Evolutionary conservation across 2,329 filamentous ascomycete species (phyloP), one percentile per base, ranked within the genome.

Genomic region (Phyllosticta ampelicida): DNA sequence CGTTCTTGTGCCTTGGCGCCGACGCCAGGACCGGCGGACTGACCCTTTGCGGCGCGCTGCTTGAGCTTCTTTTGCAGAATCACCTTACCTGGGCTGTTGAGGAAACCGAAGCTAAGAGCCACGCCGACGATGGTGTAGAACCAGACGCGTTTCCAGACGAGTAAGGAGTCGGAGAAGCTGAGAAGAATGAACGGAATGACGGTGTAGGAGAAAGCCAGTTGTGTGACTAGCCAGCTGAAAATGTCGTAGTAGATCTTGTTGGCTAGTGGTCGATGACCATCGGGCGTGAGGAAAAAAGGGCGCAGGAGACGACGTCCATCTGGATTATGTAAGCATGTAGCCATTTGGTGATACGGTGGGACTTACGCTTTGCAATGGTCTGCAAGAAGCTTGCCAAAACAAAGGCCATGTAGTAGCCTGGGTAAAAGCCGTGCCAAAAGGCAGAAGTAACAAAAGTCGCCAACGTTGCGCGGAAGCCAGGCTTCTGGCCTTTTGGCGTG

Each of bases 361-460:
- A 80, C 86, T 71, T 78, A 96, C 91, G 90, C 78, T 99, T 99
- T 58, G 94, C 91, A 18, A 86, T 86, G 1, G 90, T 96, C 70
- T 99, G 94, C 28, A 96, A 82, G 64, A 99, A 88, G 61, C 90
- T 90, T 1, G 89, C 94, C 8, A 97, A 79, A 48, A 97, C 75
- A 67, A 99, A 99, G 5, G 87, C 81, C 61, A 99, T 75, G 71
- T 97, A 97, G 73, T 99, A 99, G 5, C 94, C 94, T 0, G 94
- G 92, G 65, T 95, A 95, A 74, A 99, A 99, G 28, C 94, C 94
- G 68, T 99, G 94, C 94, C 94, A 99, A 64, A 97, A 86, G 2
- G 94, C 92, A 67, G 90, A 96, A 19, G 94, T 97, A 6, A 85
- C 82, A 70, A 99, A 99, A 0, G 94, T 99, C 30, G 90, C 90